Evolutionary conservation across 176 grass and related monocot species (phyloP), one percentile per base, ranked within the genome.

Genomic region (Rhynchospora tenuis): DNA sequence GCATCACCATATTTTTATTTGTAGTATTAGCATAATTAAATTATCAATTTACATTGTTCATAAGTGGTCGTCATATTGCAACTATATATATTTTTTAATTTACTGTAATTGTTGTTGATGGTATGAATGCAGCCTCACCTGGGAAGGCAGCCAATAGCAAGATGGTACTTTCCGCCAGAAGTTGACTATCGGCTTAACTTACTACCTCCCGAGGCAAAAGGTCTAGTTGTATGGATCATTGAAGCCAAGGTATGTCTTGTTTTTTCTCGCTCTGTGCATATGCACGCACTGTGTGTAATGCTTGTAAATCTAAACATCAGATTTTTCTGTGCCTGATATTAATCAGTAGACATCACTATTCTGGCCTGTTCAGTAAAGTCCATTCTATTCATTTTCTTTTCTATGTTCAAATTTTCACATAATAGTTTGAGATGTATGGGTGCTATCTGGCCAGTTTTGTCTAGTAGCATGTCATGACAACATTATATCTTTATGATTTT

Each of bases 131-230:
- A 94, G 95, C 95, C 92, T 61, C 90, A 90, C 68, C 78, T 98
- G 19, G 95, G 95, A 64, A 89, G 92, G 82, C 95, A 98, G 70
- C 95, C 95, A 12, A 86, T 93, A 78, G 90, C 95, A 74, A 88
- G 95, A 81, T 94, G 95, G 92, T 93, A 98, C 84, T 98, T 93
- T 85, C 95, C 92, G 48, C 95, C 92, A 48, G 92, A 98, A 89
- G 92, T 98, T 79, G 92, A 98, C 79, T 98, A 98, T 89, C 84
- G 90, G 87, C 95, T 98, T 62, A 86, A 88, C 80, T 56, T 98
- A 75, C 67, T 98, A 83, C 92, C 90, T 85, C 95, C 95, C 3
- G 90, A 93, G 74, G 92, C 90, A 86, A 98, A 94, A 20, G 95
- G 95, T 9, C 92, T 98, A 65, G 84, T 98, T 78, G 86, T 98